Evolutionary conservation across 176 grass and related monocot species (phyloP), one percentile per base, ranked within the genome.

Genomic region (Zea luxurians): DNA sequence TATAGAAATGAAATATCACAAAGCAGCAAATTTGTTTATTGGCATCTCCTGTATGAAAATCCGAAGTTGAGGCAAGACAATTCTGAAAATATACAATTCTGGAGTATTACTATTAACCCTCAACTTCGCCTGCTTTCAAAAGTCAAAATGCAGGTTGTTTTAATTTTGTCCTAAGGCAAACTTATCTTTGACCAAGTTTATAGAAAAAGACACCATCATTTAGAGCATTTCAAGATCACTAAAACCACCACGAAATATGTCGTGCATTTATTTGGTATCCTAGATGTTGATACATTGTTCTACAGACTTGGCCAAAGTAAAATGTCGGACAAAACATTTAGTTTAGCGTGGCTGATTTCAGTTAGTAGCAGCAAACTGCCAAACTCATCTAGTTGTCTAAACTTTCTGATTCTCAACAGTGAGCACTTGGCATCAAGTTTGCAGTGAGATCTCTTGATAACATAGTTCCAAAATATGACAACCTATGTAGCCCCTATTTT

Each of bases 1-100:
- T 13, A 17, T 63, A 77, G 36, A 36, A 70, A 61, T 61, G 12
- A 11, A 67, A 61, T n/a, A 69, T 70, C n/a, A 42, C 27, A 76
- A 12, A 1, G 45, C 0, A 13, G 0, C 0, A 61, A 37, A 11
- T 61, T 58, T 41, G 38, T 61, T 58, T 46, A 20, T 67, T 7
- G 38, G n/a, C 49, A 68, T 11, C 16, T 1, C 16, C 11, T 44
- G 16, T 76, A 0, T 61, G 10, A 17, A 8, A 12, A 70, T 52
- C 36, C 18, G 0, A 77, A 64, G 58, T 49, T 53, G 73, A 76
- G 48, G 66, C 17, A 68, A 48, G 10, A 48, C 9, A 38, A 3
- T 58, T 34, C 17, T 53, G 21, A 18, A 58, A 61, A 76, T 67
- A 58, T 11, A 15, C 58, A 43, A 35, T 43, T 77, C 35, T 9